Conservation (phyloP, 176 grass and related monocot genomes). For the Oropetium thomaeum region DNA sequence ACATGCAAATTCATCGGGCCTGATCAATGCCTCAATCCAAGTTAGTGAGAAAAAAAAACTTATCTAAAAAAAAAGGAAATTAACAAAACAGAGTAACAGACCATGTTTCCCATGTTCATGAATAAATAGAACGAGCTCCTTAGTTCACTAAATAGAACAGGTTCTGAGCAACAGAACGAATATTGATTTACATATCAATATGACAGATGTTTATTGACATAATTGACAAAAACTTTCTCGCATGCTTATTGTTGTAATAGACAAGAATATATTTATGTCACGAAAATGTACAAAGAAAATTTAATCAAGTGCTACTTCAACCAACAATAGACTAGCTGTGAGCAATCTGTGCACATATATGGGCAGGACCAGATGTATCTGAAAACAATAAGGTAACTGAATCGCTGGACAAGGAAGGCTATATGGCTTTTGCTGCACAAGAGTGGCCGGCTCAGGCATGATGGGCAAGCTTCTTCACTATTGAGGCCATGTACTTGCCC, state of each 20-base stretch:
- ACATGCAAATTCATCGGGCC: not conserved
- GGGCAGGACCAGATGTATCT: constrained; percentile 5
- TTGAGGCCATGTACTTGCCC: constrained; percentile 84
- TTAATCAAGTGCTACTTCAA: constrained; percentile 14
- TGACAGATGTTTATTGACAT: constrained; percentile 4
- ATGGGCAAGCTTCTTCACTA: constrained; percentile 57
- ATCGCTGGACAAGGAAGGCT: constrained; percentile 17
- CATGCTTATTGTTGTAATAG: constrained; percentile 46
- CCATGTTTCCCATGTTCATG: not conserved
- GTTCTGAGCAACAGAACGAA: constrained; percentile 8
- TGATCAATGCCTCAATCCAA: not conserved
- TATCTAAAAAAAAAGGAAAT: not conserved
- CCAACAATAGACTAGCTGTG: constrained; percentile 28
- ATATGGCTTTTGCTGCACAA: constrained; percentile 32
- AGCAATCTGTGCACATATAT: constrained; percentile 48
- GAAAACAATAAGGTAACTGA: constrained; percentile 37
- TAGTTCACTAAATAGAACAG: not conserved
- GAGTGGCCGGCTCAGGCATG: constrained; percentile 26
- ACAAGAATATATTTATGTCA: constrained; percentile 32
- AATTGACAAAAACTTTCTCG: constrained; percentile 23
- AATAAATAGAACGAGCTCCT: not conserved
- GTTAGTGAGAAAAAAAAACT: not conserved
- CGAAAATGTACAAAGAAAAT: constrained; percentile 43
- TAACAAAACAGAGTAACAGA: constrained; percentile 8
- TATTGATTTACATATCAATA: not conserved